These are phyloP conservation scores for Leccinum sublutescens DNA, from an alignment of 768 basidiomycete genomes.

Conservation along the genomic window DNA sequence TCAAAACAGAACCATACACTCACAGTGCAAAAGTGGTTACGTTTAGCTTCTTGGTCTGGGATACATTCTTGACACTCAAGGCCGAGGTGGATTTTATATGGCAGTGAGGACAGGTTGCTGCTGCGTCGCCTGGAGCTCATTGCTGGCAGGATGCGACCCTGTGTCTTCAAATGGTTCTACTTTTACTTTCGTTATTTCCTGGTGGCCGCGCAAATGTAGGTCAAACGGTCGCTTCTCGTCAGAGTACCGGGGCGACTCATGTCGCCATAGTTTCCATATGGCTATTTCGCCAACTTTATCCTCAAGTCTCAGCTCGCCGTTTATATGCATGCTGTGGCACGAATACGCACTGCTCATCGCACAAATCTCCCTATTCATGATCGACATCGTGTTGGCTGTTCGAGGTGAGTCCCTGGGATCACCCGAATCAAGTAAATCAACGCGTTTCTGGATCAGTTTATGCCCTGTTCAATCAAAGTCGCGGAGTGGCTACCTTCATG, in stretches of 20 bases:
- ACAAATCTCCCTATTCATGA: constrained; percentile 12
- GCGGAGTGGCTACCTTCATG: constrained; percentile 24
- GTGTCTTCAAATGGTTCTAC: constrained; percentile 14
- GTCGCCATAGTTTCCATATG: constrained; percentile 9
- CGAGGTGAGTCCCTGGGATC: constrained; percentile 19
- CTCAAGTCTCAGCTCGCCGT: constrained; percentile 7
- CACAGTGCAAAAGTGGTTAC: constrained; percentile 21
- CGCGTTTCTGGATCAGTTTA: constrained; percentile 12
- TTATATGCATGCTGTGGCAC: constrained; percentile 10
- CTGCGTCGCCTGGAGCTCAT: neutral
- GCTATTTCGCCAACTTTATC: constrained; percentile 4
- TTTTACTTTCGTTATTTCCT: constrained; percentile 21
- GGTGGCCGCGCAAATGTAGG: constrained; percentile 12
- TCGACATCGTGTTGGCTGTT: constrained; percentile 24
- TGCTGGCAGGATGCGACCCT: constrained; percentile 10
- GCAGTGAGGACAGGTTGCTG: constrained; percentile 20
- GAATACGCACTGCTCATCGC: neutral
- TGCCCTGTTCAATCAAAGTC: constrained; percentile 36
- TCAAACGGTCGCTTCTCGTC: neutral
- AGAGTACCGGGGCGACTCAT: neutral
- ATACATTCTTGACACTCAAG: constrained; percentile 26
- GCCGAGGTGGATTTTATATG: constrained; percentile 31
- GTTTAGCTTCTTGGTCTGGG: constrained; percentile 28
- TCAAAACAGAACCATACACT: neutral
- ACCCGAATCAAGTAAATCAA: neutral